Conservation (phyloP, 1,284 basidiomycete genomes). For the Rhodotorula sp. region DNA sequence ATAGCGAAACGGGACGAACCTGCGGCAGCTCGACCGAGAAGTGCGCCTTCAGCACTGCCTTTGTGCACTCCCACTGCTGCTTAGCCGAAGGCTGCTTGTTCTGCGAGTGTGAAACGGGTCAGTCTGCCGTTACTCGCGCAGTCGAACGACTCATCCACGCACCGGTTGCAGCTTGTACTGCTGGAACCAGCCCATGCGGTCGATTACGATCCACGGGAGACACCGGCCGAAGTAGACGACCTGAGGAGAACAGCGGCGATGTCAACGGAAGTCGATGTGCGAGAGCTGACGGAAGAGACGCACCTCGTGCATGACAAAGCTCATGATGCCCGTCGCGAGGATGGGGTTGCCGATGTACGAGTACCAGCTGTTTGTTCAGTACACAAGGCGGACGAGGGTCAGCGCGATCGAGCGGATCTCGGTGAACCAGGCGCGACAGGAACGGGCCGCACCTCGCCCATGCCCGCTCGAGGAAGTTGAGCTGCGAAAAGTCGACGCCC, state of each 20-base stretch:
- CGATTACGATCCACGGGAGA: slow-evolving; percentile 94
- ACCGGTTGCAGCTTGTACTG: slow-evolving; percentile 83
- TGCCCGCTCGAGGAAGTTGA: slow-evolving; percentile 67
- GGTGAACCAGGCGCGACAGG: slow-evolving; percentile 64
- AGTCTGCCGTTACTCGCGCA: neutral
- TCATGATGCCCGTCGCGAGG: slow-evolving; percentile 87
- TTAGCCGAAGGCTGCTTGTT: slow-evolving; percentile 72
- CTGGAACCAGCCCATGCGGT: slow-evolving; percentile 80
- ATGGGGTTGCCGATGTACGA: slow-evolving; percentile 68
- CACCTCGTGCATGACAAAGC: slow-evolving; percentile 70
- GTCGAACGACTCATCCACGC: neutral
- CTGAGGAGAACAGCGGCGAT: slow-evolving; percentile 52
- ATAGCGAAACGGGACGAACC: slow-evolving; percentile 55
- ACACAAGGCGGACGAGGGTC: no score
- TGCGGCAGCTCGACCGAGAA: slow-evolving; percentile 93
- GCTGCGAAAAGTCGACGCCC: slow-evolving; percentile 61
- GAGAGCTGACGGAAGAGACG: neutral
- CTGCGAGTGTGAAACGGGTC: slow-evolving; percentile 41
- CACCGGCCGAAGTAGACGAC: slow-evolving; percentile 95
- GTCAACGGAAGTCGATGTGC: neutral
- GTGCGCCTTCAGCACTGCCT: slow-evolving; percentile 90
- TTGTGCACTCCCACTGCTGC: slow-evolving; percentile 96
- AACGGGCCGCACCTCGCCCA: slow-evolving; percentile 25
- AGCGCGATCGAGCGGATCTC: slow-evolving; percentile 56
- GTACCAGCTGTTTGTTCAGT: slow-evolving; percentile 21